Percentiles rank a stretch among this genome's conserved stretches.
These are phyloP conservation scores for Hanseniaspora valbyensis DNA, from an alignment of 805 yeast genomes.

Conservation along the genomic window DNA sequence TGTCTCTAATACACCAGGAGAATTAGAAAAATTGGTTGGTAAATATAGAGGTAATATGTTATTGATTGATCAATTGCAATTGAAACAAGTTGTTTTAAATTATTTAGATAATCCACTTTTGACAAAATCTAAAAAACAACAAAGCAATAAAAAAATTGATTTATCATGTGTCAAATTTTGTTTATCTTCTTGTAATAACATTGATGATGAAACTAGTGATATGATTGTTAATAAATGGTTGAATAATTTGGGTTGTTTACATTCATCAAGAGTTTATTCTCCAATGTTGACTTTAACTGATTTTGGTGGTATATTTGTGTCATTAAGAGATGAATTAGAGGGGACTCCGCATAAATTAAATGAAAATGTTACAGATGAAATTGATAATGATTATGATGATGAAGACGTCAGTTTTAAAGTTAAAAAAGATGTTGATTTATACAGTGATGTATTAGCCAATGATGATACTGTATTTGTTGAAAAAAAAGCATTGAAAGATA, in stretches of 20 bases:
- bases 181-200: conserved; percentile 72
- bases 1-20: conserved; percentile 68
- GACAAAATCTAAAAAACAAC: conserved; percentile 44
- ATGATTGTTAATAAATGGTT: conserved; percentile 83
- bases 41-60: conserved; percentile 59
- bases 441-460: not conserved
- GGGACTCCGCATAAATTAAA: conserved; percentile 15
- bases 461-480: conserved; percentile 28
- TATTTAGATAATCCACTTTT: conserved; percentile 81
- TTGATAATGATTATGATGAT: not conserved
- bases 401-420: conserved; percentile 20
- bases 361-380: no score
- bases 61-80: conserved; percentile 74
- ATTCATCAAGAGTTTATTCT: conserved; percentile 64
- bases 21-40: conserved; percentile 72
- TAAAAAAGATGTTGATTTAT: conserved; percentile 20
- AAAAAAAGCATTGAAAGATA: conserved; percentile 29
- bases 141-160: conserved; percentile 63
- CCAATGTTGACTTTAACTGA: conserved; percentile 84
- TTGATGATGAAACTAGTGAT: conserved; percentile 87
- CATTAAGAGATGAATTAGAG: conserved; percentile 80
- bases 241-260: conserved; percentile 74
- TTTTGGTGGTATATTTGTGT: conserved; percentile 90
- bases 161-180: conserved; percentile 80
- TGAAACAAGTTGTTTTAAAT: conserved; percentile 84